Base-by-base conservation (phyloP, 805 yeast genomes). In the Saccharomycopsis schoenii region DNA sequence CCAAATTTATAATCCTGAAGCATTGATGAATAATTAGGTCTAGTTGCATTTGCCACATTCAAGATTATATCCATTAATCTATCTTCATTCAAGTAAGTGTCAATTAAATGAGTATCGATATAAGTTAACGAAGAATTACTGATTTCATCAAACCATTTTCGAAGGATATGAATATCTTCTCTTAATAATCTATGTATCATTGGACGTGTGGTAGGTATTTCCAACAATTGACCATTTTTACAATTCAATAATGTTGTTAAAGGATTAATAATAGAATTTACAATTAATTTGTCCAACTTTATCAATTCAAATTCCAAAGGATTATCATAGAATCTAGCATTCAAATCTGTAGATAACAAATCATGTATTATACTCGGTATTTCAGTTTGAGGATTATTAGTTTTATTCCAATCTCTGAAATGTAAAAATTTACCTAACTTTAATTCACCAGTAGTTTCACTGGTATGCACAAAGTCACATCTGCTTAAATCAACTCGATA, bases 241-340 rank as follows among this genome's bases (percentile, higher is more conserved):
- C 94, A 87, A 70, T 89, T 87, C 29, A 88, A 72, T 24, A 90
- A 74, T 0, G 97, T 86, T 0, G 97, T 88, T 36, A 87, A 74
- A 0, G 97, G 88, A 68, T 94, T 93, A 65, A 93, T 84, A 68
- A 94, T 88, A 1, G 89, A 80, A 69, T 94, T 94, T 21, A 88
- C 84, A 55, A 87, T 76, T 61, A 93, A 80, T 71, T 93, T 94
- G 66, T 84, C 86, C 66, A 85, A 74, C 72, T 89, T 96, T 1
- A 83, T 80, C 36, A 82, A 66, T 41, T 84, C 70, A 61, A 83
- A 70, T 47, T 79, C 82, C 25, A 77, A 77, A 55, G 78, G 75
- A 56, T 82, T 77, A 55, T 69, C 63, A 29, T 73, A 63, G 37
- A 71, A 70, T 29, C 67, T 61, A 1, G 73, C 68, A 39, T 64